Evolutionary conservation across 371 early-diverging fungal genomes (phyloP).

Genomic region (Actinomortierella ambigua): DNA sequence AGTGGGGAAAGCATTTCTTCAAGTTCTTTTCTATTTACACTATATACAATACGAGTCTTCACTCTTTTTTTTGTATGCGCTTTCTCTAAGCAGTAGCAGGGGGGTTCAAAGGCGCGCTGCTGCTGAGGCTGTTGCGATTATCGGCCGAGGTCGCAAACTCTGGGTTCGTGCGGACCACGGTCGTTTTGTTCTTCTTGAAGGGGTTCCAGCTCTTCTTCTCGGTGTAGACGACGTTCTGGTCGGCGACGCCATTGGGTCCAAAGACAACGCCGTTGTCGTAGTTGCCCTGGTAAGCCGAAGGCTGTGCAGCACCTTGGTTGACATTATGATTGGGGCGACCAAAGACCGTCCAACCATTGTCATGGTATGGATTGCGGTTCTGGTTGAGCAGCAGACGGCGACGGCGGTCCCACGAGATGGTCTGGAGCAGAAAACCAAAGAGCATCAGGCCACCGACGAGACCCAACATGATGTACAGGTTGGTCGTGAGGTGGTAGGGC

Average conservation of each 20-base stretch:
- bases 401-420: slow-evolving; percentile 16
- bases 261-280: not conserved
- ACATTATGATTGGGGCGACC: not conserved
- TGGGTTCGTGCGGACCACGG: not conserved
- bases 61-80: too few species aligned
- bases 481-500: slow-evolving; percentile 20
- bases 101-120: slow-evolving; percentile 35
- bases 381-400: slow-evolving; percentile 11
- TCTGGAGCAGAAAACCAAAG: slow-evolving; percentile 14
- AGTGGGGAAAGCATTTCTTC: too few species aligned
- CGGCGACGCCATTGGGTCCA: slow-evolving; percentile 1
- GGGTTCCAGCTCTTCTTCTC: slow-evolving; percentile 27
- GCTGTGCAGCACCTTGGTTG: slow-evolving; percentile 20
- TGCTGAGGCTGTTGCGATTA: slow-evolving; percentile 27
- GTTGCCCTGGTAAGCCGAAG: slow-evolving; percentile 12
- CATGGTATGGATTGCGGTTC: slow-evolving; percentile 16
- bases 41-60: too few species aligned
- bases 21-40: too few species aligned
- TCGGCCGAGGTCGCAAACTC: slow-evolving; percentile 7
- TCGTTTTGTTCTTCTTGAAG: slow-evolving; percentile 25
- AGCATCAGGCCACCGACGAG: slow-evolving; percentile 20
- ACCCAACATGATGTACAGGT: slow-evolving; percentile 40
- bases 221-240: not conserved
- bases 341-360: slow-evolving; percentile 17
- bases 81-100: too few species aligned